Percentiles rank a stretch among this genome's conserved stretches.
Evolutionary conservation across 2,329 filamentous ascomycete genomes (phyloP).

Genomic region (Hymenoscyphus fructigenus): DNA sequence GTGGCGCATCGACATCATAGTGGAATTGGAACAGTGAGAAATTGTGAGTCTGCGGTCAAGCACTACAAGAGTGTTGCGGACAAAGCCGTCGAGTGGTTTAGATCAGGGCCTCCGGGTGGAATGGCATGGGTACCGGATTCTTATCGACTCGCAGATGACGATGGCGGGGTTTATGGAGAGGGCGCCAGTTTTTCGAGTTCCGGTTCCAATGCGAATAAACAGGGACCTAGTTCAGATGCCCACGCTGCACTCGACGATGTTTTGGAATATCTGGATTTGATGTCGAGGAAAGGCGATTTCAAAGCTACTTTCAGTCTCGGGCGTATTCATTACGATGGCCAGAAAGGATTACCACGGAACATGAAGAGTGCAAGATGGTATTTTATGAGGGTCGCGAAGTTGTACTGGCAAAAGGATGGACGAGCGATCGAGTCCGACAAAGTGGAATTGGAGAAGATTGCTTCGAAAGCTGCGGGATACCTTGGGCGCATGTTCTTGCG

Average conservation of each 20-base stretch:
- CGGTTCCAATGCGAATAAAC: slow-evolving; percentile 75
- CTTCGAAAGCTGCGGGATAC: slow-evolving; percentile 68
- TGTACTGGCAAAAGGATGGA: slow-evolving; percentile 67
- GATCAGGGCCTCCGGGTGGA: slow-evolving; percentile 87
- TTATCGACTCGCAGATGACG: slow-evolving; percentile 84
- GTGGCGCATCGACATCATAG: slow-evolving; percentile 81
- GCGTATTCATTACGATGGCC: slow-evolving; percentile 69
- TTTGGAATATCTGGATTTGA: slow-evolving; percentile 79
- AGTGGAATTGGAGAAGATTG: slow-evolving; percentile 60
- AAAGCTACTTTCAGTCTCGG: slow-evolving; percentile 69
- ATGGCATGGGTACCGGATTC: slow-evolving; percentile 73
- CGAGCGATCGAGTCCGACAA: slow-evolving; percentile 57
- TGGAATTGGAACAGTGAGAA: slow-evolving; percentile 81
- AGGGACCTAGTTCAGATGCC: slow-evolving; percentile 71
- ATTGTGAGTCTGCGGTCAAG: slow-evolving; percentile 78
- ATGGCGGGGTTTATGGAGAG: slow-evolving; percentile 91
- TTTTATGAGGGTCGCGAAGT: slow-evolving; percentile 65
- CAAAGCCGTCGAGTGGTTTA: slow-evolving; percentile 84
- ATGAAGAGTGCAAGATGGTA: slow-evolving; percentile 64
- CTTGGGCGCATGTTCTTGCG: slow-evolving; percentile 71
- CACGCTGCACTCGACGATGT: slow-evolving; percentile 90
- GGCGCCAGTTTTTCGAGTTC: slow-evolving; percentile 89
- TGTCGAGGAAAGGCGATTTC: slow-evolving; percentile 72
- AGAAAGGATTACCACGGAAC: slow-evolving; percentile 59
- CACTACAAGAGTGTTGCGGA: slow-evolving; percentile 95